Conservation (phyloP, 2,329 filamentous ascomycete genomes). For the Magnaporthales sp. region DNA sequence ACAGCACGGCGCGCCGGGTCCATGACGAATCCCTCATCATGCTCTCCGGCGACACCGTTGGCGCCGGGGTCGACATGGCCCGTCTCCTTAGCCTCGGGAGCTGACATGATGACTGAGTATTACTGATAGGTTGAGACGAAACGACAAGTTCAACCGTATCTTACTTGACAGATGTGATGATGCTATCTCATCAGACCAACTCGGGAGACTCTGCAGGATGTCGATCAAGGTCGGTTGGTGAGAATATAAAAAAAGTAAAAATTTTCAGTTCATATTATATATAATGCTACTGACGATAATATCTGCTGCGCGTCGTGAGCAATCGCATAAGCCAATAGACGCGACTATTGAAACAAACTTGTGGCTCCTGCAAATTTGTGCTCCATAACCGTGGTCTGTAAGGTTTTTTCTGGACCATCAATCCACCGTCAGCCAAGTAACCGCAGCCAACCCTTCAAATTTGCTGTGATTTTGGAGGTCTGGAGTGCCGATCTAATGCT, state of each 20-base stretch:
- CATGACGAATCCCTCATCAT: neutral
- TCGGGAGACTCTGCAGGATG: neutral
- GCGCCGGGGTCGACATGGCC: neutral
- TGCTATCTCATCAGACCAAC: neutral
- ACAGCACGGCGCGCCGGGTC: constrained; percentile 1
- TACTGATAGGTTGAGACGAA: neutral
- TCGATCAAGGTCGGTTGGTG: neutral
- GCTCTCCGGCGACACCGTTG: neutral
- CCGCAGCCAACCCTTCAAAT: neutral
- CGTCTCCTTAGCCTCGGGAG: neutral
- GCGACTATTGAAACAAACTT: neutral
- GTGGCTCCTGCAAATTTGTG: neutral
- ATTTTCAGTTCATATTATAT: neutral
- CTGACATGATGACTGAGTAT: neutral
- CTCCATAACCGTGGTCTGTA: neutral
- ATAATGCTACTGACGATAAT: neutral
- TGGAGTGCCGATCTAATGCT: neutral
- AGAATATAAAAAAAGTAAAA: neutral
- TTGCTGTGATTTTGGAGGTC: neutral
- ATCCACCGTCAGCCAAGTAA: neutral
- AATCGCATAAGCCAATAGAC: neutral
- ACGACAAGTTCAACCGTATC: neutral
- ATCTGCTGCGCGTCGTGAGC: neutral
- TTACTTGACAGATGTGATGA: neutral
- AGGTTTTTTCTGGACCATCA: neutral